Evolutionary conservation across 768 basidiomycete genomes (phyloP).

Genomic region (Chalciporus sphaerocephalus): DNA sequence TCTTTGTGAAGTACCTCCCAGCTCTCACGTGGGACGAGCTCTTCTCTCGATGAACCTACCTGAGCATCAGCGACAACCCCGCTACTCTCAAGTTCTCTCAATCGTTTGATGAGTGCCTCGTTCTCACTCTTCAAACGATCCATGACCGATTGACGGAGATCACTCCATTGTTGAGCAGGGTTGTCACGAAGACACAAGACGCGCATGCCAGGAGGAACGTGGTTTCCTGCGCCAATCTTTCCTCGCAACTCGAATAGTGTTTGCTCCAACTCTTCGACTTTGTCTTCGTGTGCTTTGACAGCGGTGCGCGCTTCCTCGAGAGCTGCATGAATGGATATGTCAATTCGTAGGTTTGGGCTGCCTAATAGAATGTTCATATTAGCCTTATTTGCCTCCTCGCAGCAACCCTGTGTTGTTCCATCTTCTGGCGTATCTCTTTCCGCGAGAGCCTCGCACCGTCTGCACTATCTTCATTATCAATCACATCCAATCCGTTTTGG

Average conservation of each 20-base stretch:
- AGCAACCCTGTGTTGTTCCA: slow-evolving; percentile 36
- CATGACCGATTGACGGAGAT: slow-evolving; percentile 68
- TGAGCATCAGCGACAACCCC: slow-evolving; percentile 22
- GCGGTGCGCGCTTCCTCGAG: slow-evolving; percentile 39
- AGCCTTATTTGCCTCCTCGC: slow-evolving; percentile 43
- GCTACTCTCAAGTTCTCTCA: slow-evolving; percentile 56
- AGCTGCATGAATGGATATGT: slow-evolving; percentile 31
- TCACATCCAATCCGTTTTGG: slow-evolving; percentile 43
- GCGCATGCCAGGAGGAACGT: slow-evolving; percentile 67
- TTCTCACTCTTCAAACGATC: slow-evolving; percentile 81
- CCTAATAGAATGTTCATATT: not conserved
- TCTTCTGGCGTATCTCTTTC: slow-evolving; percentile 39
- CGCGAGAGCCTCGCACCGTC: slow-evolving; percentile 22
- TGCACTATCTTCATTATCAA: slow-evolving; percentile 34
- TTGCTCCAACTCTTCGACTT: slow-evolving; percentile 73
- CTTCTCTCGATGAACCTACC: slow-evolving; percentile 12
- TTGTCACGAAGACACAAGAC: slow-evolving; percentile 71
- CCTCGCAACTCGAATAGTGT: slow-evolving; percentile 72
- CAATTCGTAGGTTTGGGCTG: not conserved
- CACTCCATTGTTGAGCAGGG: slow-evolving; percentile 79
- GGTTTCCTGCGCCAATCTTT: slow-evolving; percentile 69
- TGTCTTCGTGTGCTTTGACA: slow-evolving; percentile 39
- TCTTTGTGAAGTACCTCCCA: slow-evolving; percentile 70
- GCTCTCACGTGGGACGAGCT: slow-evolving; percentile 70
- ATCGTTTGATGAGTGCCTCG: slow-evolving; percentile 64